Evolutionary conservation across 1,139 yeast genomes (phyloP).

Genomic region (Suhomyces kunorum): DNA sequence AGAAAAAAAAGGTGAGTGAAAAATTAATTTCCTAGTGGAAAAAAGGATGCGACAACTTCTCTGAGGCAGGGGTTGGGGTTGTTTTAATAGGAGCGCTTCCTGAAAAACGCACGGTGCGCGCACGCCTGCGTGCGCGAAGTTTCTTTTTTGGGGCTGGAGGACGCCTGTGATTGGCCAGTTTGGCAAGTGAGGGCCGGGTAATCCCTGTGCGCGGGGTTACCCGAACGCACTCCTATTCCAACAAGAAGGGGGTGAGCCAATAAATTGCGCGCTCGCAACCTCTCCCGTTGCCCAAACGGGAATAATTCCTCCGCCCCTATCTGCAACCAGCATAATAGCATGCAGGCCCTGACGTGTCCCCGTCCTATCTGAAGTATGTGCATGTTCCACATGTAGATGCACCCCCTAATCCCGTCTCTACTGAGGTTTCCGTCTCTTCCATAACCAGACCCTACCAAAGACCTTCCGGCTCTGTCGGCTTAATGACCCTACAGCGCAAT

Average conservation of each 20-base stretch:
- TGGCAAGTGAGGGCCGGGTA: conserved; percentile 8
- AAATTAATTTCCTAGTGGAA: conserved; percentile 3
- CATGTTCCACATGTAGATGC: too few relatives aligned
- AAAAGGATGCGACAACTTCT: conserved; percentile 6
- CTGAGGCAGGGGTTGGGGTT: conserved; percentile 10
- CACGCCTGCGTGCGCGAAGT: conserved; percentile 2
- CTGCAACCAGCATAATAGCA: not conserved
- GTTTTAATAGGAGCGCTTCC: conserved; percentile 13
- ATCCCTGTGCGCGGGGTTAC: conserved; percentile 6
- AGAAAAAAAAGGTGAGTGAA: conserved; percentile 12
- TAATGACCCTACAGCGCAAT: too few relatives aligned
- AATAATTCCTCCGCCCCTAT: conserved; percentile 3
- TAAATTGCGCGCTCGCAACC: not conserved
- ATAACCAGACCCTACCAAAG: too few relatives aligned
- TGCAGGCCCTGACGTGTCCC: not conserved
- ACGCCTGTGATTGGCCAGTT: conserved; percentile 9
- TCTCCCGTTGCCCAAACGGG: not conserved
- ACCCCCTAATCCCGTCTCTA: too few relatives aligned
- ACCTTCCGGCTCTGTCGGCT: too few relatives aligned
- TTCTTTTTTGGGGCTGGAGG: conserved; percentile 2
- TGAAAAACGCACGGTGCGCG: conserved; percentile 5
- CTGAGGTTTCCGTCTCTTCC: too few relatives aligned
- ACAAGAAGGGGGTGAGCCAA: conserved; percentile 3
- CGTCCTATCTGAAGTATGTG: conserved; percentile 1
- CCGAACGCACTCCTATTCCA: conserved; percentile 10